A percentile compares a stretch with the other conserved stretches of the same genome.
Conservation (phyloP, 805 yeast species). For the Danielia oregonensis region DNA sequence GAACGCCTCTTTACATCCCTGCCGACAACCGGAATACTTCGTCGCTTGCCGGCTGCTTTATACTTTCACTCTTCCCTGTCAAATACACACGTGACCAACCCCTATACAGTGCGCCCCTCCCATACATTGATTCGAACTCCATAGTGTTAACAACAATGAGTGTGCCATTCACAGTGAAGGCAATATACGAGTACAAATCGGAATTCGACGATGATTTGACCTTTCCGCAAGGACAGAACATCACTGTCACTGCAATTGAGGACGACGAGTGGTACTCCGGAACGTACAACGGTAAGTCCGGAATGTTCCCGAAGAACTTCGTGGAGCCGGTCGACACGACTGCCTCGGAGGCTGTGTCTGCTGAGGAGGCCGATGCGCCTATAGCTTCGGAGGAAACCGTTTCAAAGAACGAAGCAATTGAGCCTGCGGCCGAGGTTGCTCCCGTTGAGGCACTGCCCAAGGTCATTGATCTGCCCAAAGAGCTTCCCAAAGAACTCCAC, state of each 20-base stretch:
- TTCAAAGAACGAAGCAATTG: neutral
- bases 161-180: constrained; percentile 63
- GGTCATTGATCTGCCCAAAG: constrained; percentile 3
- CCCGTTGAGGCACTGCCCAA: constrained; percentile 21
- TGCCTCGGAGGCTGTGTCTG: neutral
- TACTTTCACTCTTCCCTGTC: no score
- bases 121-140: neutral
- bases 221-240: constrained; percentile 62
- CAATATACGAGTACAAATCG: constrained; percentile 60
- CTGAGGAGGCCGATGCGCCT: constrained; percentile 1
- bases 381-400: neutral
- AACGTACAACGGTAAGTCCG: constrained; percentile 55
- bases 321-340: constrained; percentile 41
- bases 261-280: constrained; percentile 95
- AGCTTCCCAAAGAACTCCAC: no score
- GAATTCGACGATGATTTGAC: constrained; percentile 78
- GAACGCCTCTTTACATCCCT: no score
- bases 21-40: no score
- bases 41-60: no score
- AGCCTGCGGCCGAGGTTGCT: neutral
- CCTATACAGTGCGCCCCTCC: neutral
- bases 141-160: constrained; percentile 5
- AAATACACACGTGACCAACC: neutral
- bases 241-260: constrained; percentile 73
- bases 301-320: constrained; percentile 86